Base-by-base conservation (phyloP, 371 early-diverging fungal genomes). In the Dinochytrium kinnereticum region DNA sequence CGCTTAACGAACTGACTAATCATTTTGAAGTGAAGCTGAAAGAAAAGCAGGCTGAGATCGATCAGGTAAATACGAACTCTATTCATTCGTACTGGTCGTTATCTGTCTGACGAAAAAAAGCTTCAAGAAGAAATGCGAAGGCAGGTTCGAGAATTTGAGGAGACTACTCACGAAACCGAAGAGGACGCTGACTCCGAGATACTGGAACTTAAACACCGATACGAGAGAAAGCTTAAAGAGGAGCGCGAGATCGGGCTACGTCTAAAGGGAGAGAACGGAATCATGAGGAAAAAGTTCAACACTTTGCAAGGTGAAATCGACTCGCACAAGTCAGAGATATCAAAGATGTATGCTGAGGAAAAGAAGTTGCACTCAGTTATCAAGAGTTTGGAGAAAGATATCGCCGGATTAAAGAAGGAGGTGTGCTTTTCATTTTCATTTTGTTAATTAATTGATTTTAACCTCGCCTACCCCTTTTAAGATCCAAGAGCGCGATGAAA, bases 241-340 rank as follows among this genome's bases (percentile, higher is more conserved):
- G 88, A 88, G 76, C 77, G 84, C 28, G 85, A 85, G 59, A 78
- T 79, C 55, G 84, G 83, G 33, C 55, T 87, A 36, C 73, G 83
- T 17, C 76, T 88, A 30, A 87, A 88, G 64, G 82, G 81, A 55
- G 87, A 88, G 66, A 86, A 88, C 76, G 88, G 87, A 19, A 85
- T 87, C 49, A 86, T 88, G 88, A 65, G 83, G 30, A 86, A 87
- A 70, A 88, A 86, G 73, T 85, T 86, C 83, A 82, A 84, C 73
- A 85, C 88, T 5, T 77, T 87, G n/a, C 87, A 85, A 59, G 59
- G 68, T 24, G 88, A 88, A 73, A 88, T 88, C 39, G 88, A 87
- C 49, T 77, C 81, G 19, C 85, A 87, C 75, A 86, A 86, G 72
- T 72, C 76, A 21, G 88, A 88, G 73, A 85, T 88, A 55, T 78